Conservation (phyloP, 1,284 basidiomycete species). For the Somion occarium region DNA sequence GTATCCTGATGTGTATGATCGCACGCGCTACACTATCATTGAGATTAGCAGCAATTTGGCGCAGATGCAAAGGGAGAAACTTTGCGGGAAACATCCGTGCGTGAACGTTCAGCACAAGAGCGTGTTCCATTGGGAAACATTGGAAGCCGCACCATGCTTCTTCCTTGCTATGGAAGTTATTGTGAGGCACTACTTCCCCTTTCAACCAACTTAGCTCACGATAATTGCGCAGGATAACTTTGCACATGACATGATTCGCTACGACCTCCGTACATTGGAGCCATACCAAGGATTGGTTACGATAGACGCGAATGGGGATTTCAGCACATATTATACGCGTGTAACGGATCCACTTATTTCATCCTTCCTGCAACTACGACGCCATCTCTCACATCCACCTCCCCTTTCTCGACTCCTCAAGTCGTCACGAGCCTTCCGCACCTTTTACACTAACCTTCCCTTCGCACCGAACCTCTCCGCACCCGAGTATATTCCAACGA, state of each 20-base stretch:
- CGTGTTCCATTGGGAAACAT: constrained; percentile 82
- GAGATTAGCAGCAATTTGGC: constrained; percentile 88
- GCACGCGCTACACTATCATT: constrained; percentile 88
- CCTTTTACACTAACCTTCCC: constrained; percentile 66
- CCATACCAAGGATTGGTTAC: constrained; percentile 86
- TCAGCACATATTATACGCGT: constrained; percentile 80
- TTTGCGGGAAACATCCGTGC: constrained; percentile 50
- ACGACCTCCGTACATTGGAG: constrained; percentile 71
- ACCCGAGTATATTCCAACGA: constrained; percentile 94
- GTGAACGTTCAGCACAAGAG: constrained; percentile 79
- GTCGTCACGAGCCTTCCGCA: constrained; percentile 49
- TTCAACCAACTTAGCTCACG: constrained; percentile 2
- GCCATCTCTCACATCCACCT: constrained; percentile 47
- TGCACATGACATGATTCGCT: constrained; percentile 93
- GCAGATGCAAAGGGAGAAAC: constrained; percentile 61
- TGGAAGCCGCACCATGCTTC: constrained; percentile 83
- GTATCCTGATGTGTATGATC: constrained; percentile 89
- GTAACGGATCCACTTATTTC: constrained; percentile 82
- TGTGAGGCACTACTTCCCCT: constrained; percentile 42
- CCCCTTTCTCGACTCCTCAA: constrained; percentile 58
- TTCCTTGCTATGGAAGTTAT: constrained; percentile 95
- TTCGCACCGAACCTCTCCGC: constrained; percentile 88
- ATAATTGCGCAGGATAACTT: constrained; percentile 79
- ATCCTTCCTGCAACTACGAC: constrained; percentile 66
- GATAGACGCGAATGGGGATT: constrained; percentile 82